A percentile compares a stretch with the other conserved stretches of the same genome.
phyloP scores from a whole-genome alignment of 768 basidiomycete species.

The Amanita fuliginea region DNA sequence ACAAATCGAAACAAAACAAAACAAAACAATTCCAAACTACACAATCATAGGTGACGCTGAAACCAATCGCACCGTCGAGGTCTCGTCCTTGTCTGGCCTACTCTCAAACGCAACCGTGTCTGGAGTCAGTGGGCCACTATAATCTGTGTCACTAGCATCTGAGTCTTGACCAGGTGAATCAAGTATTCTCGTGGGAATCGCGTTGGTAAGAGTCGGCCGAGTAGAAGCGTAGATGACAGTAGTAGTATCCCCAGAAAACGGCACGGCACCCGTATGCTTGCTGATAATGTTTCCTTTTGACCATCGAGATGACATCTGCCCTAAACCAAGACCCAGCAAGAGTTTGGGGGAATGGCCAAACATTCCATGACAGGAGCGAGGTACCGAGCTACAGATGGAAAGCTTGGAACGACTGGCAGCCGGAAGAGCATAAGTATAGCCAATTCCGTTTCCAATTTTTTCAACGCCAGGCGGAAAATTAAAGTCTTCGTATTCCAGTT shows the following conservation, averaged over 20 bases:
- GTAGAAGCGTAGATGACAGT: conserved; percentile 3
- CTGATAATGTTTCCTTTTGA: neutral
- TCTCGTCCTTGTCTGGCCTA: neutral
- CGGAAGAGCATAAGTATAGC: conserved; percentile 21
- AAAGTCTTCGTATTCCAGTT: conserved; percentile 9
- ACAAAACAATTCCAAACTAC: neutral
- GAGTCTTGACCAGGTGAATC: conserved; percentile 13
- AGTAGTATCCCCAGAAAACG: neutral
- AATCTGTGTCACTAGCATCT: conserved; percentile 1
- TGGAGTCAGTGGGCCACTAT: conserved; percentile 13
- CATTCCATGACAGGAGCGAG: conserved; percentile 14
- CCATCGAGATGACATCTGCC: conserved; percentile 5
- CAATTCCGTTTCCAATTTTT: conserved; percentile 42
- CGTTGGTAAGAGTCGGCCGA: conserved; percentile 3
- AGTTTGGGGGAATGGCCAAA: conserved; percentile 8
- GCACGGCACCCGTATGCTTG: neutral
- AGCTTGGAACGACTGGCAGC: conserved; percentile 15
- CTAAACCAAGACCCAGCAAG: conserved; percentile 9
- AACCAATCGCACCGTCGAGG: conserved; percentile 4
- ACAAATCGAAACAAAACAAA: conserved; percentile 4
- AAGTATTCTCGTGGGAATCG: neutral
- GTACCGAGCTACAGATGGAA: conserved; percentile 16
- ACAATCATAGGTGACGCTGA: neutral
- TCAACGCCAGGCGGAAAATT: conserved; percentile 34
- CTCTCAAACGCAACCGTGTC: conserved; percentile 11